Percentiles rank a stretch among this genome's conserved stretches.
Evolutionary conservation across 2,329 filamentous ascomycete genomes (phyloP).

Genomic region (Penicillium sp.): DNA sequence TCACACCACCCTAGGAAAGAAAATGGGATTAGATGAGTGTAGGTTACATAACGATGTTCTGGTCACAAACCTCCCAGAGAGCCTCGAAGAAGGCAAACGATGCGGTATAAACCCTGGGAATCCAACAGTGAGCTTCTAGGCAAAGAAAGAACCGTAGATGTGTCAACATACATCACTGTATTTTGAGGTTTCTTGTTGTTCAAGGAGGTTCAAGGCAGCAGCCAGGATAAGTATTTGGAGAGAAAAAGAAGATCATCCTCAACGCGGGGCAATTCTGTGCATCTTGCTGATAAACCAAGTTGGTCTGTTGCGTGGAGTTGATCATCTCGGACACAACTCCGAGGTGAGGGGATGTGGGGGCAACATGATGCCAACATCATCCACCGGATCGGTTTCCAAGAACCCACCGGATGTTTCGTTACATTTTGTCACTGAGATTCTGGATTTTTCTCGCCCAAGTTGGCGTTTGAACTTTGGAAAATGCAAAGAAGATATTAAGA

Average conservation of each 20-base stretch:
- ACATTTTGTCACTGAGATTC: no score
- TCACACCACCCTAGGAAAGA: conserved; percentile 46
- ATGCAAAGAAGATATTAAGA: no score
- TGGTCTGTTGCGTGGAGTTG: neutral
- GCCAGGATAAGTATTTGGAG: neutral
- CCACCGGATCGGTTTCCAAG: neutral
- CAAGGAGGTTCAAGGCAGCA: neutral
- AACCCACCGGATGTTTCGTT: neutral
- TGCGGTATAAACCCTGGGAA: conserved; percentile 59
- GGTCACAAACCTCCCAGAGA: conserved; percentile 67
- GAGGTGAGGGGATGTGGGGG: neutral
- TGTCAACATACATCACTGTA: neutral
- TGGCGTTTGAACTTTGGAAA: no score
- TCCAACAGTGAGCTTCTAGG: neutral
- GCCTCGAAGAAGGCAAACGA: conserved; percentile 70
- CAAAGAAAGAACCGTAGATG: neutral
- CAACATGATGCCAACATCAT: neutral
- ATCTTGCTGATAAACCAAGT: neutral
- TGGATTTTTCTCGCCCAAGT: no score
- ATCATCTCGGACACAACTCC: neutral
- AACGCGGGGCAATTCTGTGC: neutral
- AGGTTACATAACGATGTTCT: neutral
- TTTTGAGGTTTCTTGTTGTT: neutral
- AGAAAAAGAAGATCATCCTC: neutral
- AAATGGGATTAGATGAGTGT: neutral